A percentile compares a stretch with the other conserved stretches of the same genome.
These are phyloP conservation scores for Arthrobotrys musiformis DNA, from an alignment of 2,329 filamentous ascomycete genomes.

Conservation along the genomic window DNA sequence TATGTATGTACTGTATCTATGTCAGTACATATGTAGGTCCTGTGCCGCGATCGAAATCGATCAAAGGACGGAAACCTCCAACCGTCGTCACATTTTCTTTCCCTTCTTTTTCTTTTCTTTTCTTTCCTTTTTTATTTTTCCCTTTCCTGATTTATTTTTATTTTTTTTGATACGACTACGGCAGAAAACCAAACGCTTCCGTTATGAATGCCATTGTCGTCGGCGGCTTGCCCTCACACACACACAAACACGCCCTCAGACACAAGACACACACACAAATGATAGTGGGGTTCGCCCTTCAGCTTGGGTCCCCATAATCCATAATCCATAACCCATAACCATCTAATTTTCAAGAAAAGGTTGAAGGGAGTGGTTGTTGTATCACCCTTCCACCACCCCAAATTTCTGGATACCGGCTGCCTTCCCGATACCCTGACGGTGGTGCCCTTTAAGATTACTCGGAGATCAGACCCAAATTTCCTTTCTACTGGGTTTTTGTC, in stretches of 20 bases:
- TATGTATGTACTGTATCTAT: slow-evolving; percentile 3
- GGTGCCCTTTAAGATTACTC: slow-evolving; percentile 52
- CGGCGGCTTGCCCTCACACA: slow-evolving; percentile 14
- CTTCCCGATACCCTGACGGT: slow-evolving; percentile 55
- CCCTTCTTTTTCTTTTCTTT: background rate
- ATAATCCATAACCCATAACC: too few species aligned
- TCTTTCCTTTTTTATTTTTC: background rate
- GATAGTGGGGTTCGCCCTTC: slow-evolving; percentile 39
- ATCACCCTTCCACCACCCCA: slow-evolving; percentile 48
- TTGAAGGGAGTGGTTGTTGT: slow-evolving; percentile 22
- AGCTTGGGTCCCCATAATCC: too few species aligned
- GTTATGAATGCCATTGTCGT: slow-evolving; percentile 20
- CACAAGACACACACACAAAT: background rate
- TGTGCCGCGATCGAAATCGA: slow-evolving; percentile 7
- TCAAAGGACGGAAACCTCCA: slow-evolving; percentile 11
- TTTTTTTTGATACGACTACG: slow-evolving; percentile 1
- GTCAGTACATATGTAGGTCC: background rate
- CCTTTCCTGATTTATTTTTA: background rate
- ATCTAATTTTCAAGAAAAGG: slow-evolving; percentile 52
- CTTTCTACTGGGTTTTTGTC: slow-evolving; percentile 50
- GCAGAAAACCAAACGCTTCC: background rate
- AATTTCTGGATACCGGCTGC: slow-evolving; percentile 56
- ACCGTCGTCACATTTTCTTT: slow-evolving; percentile 10
- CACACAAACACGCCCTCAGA: background rate
- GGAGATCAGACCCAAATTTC: slow-evolving; percentile 56